Percentiles rank a stretch among this genome's conserved stretches.
Conservation (phyloP, 768 basidiomycete genomes). For the Tulasnella sp. region DNA sequence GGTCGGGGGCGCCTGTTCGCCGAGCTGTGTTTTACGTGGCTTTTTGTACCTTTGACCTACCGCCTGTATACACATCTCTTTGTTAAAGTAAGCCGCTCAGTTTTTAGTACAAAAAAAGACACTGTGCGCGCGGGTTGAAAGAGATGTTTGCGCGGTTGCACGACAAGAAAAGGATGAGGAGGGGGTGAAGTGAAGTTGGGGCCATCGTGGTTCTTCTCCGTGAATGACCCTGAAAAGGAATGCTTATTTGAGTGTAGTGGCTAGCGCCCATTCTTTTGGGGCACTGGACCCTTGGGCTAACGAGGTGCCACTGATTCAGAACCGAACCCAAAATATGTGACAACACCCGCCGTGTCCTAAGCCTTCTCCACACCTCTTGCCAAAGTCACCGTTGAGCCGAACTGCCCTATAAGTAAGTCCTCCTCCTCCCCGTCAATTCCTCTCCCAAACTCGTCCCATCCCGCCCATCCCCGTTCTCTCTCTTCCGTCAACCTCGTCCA, state of each 20-base stretch:
- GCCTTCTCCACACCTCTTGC: not conserved
- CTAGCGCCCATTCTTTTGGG: not conserved
- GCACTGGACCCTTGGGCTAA: not conserved
- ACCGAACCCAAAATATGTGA: not conserved
- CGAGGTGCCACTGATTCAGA: not conserved
- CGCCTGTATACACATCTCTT: not conserved
- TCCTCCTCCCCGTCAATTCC: not conserved
- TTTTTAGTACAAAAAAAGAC: not conserved
- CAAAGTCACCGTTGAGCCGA: not conserved
- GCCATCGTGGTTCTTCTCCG: slow-evolving; percentile 4
- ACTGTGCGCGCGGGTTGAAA: not conserved
- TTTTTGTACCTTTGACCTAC: not conserved
- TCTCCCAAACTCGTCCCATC: not conserved
- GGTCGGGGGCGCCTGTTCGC: not conserved
- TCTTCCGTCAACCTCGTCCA: slow-evolving; percentile 5
- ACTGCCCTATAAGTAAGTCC: not conserved
- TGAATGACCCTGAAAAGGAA: not conserved
- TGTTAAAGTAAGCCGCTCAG: not conserved
- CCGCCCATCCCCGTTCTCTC: not conserved
- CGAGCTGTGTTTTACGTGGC: not conserved
- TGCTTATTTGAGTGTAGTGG: not conserved
- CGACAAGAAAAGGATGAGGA: no score
- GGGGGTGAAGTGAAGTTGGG: no score
- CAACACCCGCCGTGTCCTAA: not conserved
- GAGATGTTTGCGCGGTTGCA: not conserved